Percentiles rank a stretch among this genome's conserved stretches.
Conservation (phyloP, 148 eudicot species). For the Euryodendron excelsum region DNA sequence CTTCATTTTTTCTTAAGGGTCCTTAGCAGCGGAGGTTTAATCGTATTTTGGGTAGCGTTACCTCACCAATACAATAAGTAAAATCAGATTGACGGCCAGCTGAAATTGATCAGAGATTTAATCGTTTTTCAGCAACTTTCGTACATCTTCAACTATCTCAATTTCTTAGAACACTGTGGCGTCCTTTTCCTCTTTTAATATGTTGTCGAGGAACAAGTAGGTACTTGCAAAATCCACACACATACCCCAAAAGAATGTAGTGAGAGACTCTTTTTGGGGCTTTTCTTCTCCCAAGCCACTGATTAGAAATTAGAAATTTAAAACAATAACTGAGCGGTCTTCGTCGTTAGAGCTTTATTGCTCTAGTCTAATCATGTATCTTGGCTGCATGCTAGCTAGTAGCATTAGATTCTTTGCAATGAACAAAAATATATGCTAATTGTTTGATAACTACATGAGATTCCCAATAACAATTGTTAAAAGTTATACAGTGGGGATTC, state of each 20-base stretch:
- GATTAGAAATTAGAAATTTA: not conserved
- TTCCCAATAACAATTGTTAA: not conserved
- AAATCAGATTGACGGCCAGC: too few species aligned
- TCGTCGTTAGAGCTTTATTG: not conserved
- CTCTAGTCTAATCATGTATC: not conserved
- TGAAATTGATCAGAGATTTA: too few species aligned
- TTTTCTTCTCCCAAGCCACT: not conserved
- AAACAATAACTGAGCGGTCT: not conserved
- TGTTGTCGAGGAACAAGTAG: not conserved
- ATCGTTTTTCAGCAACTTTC: too few species aligned
- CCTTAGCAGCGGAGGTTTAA: too few species aligned
- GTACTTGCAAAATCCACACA: constrained; percentile 2
- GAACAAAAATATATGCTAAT: not conserved
- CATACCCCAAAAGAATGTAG: not conserved
- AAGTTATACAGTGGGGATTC: not conserved
- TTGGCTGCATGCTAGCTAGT: not conserved
- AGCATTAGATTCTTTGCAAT: not conserved
- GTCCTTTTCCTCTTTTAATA: not conserved
- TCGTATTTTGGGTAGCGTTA: too few species aligned
- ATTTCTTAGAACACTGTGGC: too few species aligned
- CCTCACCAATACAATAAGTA: too few species aligned
- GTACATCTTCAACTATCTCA: not conserved
- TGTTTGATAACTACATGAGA: not conserved
- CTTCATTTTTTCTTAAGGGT: too few species aligned
- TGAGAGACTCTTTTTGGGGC: not conserved